Base-by-base conservation (phyloP, 345 rosid species). In the Murraya koenigii region DNA sequence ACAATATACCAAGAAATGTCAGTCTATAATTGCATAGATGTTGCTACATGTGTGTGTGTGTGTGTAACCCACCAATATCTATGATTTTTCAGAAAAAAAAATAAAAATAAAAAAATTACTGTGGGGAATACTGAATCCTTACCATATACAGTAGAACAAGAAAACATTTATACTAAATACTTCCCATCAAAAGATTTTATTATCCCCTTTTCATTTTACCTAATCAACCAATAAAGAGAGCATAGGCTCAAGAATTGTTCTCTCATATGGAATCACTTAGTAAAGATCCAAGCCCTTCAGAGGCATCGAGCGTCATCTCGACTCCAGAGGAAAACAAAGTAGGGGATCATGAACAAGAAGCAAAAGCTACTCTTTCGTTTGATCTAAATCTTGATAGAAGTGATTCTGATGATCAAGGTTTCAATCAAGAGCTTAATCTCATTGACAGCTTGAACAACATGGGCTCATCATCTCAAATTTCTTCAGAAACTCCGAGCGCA, bases 341-440 rank as follows among this genome's bases (percentile, higher is more conserved):
- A 35, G 63, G 28, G 44, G 62, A 78, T 65, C 81, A 64, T 11
- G 58, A 76, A 70, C 70, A 78, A 75, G 74, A 60, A 33, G 77
- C 75, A 67, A 70, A 77, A 25, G 36, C 83, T 39, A 56, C 80
- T 55, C 68, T 74, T 35, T 81, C 35, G 11, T 81, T 88, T 26
- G 91, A 87, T 73, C 86, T 87, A 62, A 78, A 66, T 68, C 80
- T 88, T 49, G 72, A 78, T 60, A 74, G 75, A 63, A 79, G 75
- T 66, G 88, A 78, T 62, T 13, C 32, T 75, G 74, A 49, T 60
- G 66, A 83, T 66, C 81, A 72, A 59, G 79, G 85, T 63, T 69
- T 86, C 77, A 82, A 64, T 77, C 87, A 77, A 81, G 97, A 92
- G 77, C 95, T 91, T 71, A 89, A 91, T 75, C 94, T 93, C 78